A percentile compares a stretch with the other conserved stretches of the same genome.
These are phyloP conservation scores for Vigna hirtella DNA, from an alignment of 306 rosid species.

Conservation along the genomic window DNA sequence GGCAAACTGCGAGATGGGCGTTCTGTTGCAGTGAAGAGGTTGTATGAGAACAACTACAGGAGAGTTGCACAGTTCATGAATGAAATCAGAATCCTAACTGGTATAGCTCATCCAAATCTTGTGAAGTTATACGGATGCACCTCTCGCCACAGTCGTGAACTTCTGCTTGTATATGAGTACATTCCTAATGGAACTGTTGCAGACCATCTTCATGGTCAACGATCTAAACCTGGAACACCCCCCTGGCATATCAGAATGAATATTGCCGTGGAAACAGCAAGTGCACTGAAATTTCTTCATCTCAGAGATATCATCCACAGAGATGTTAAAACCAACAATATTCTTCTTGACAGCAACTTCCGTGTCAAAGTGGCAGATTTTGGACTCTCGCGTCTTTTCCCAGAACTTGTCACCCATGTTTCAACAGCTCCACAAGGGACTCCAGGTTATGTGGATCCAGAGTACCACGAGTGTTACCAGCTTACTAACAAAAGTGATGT, in stretches of 20 bases:
- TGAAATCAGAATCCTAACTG: slow-evolving; percentile 67
- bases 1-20: slow-evolving; percentile 81
- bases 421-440: slow-evolving; percentile 97
- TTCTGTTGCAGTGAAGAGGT: slow-evolving; percentile 80
- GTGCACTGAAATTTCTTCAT: slow-evolving; percentile 82
- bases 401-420: slow-evolving; percentile 64
- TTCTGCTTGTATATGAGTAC: slow-evolving; percentile 85
- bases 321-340: slow-evolving; percentile 82
- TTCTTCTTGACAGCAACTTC: slow-evolving; percentile 72
- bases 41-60: slow-evolving; percentile 76
- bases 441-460: slow-evolving; percentile 95
- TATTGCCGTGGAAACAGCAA: slow-evolving; percentile 81
- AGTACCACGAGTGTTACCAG: slow-evolving; percentile 78
- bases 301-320: slow-evolving; percentile 77
- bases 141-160: slow-evolving; percentile 80
- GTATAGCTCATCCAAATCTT: slow-evolving; percentile 70
- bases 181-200: slow-evolving; percentile 85
- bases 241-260: slow-evolving; percentile 71
- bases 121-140: slow-evolving; percentile 89
- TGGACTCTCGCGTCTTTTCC: slow-evolving; percentile 89
- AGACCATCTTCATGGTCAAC: slow-evolving; percentile 77
- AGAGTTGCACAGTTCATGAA: slow-evolving; percentile 87
- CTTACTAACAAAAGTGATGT: slow-evolving; percentile 85
- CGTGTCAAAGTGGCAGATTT: slow-evolving; percentile 88
- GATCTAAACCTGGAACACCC: slow-evolving; percentile 54